phyloP scores from a whole-genome alignment of 345 rosid species.

The Eucalyptus fibrosa region DNA sequence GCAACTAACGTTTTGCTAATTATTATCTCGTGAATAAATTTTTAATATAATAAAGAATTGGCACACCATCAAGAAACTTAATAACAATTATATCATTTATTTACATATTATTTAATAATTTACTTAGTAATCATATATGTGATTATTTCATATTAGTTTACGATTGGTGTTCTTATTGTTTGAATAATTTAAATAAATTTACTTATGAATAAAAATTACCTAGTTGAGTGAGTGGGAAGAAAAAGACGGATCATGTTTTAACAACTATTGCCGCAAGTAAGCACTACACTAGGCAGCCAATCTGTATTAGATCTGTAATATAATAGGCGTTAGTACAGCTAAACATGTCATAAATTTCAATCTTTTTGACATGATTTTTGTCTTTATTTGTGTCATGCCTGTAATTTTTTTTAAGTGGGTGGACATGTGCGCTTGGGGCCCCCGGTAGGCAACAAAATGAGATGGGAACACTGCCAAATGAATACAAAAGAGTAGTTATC shows the following conservation, averaged over 20 bases:
- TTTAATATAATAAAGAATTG: background rate
- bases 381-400: background rate
- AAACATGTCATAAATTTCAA: background rate
- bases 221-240: background rate
- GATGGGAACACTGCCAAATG: background rate
- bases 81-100: background rate
- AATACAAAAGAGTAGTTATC: rapidly evolving
- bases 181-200: background rate
- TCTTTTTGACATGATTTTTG: background rate
- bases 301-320: background rate
- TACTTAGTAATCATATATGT: background rate
- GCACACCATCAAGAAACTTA: background rate
- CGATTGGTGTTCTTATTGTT: background rate
- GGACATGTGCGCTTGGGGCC: background rate
- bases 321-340: background rate
- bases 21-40: background rate
- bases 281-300: background rate
- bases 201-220: background rate
- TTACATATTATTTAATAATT: background rate
- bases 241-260: rapidly evolving
- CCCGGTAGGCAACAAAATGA: background rate
- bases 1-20: background rate
- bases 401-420: background rate
- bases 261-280: background rate
- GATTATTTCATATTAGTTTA: background rate